Evolutionary conservation across 2,329 filamentous ascomycete species (phyloP), one percentile per base, ranked within the genome.

Genomic region (Fusarium drepaniforme): DNA sequence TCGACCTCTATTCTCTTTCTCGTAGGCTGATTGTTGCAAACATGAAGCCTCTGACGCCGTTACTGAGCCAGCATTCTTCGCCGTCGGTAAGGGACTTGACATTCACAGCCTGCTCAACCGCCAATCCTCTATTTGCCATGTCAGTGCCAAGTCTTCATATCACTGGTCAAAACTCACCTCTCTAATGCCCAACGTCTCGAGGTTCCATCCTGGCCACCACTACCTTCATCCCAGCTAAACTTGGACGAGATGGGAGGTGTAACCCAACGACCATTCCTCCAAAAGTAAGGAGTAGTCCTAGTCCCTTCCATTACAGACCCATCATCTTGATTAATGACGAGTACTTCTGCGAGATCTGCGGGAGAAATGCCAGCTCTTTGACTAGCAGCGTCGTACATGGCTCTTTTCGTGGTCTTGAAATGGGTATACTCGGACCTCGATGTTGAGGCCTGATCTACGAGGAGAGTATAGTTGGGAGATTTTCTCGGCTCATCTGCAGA

Each of bases 1-100:
- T 37, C 21, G 28, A n/a, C 30, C 5, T 15, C 13, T 28, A 21
- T 23, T 42, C 37, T 28, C 44, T 18, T 13, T 40, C 25, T 49
- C 15, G 38, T 25, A 85, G 72, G 21, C 71, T 76, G 38, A 89
- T 74, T 46, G 75, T 84, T 0, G 88, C 90, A 67, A 81, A 85
- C 15, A 92, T 86, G 75, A 97, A 98, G 0, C 96, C 96, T 74
- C 93, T 89, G 2, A 96, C 93, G 0, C 94, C 95, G 82, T 96
- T 98, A 82, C 95, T 98, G 64, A 98, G 84, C 93, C 95, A 97
- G 72, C 96, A 93, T 64, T 92, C 88, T 82, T 98, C 96, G 1
- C 92, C 94, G 73, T 94, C 87, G 5, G 86, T 80, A 15, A 98
- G 82, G 8, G 91, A 91, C 15, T 87, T 84, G 3, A 85, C 86